Conservation (phyloP, 176 grass and related monocot species). For the Triticum monococcum region DNA sequence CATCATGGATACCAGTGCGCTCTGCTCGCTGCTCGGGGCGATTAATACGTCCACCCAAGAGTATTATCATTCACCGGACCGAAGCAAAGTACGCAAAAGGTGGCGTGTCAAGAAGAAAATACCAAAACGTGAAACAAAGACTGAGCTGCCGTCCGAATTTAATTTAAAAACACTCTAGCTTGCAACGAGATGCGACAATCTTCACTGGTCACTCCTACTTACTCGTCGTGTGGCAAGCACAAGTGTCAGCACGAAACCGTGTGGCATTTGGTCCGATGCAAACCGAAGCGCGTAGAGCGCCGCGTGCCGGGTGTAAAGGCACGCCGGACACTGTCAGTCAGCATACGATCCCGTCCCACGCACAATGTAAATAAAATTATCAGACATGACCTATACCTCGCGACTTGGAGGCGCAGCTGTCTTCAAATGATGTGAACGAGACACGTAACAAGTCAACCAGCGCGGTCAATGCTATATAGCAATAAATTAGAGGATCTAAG, state of each 20-base stretch:
- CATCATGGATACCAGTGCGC: neutral
- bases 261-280: neutral
- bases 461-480: slow-evolving; percentile 11
- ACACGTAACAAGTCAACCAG: neutral
- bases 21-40: neutral
- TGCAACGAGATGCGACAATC: no score
- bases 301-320: neutral
- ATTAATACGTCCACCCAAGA: neutral
- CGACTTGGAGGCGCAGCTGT: neutral
- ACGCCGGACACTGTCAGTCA: neutral
- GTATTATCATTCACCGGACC: no score
- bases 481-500: no score
- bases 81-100: no score
- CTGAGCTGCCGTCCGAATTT: no score
- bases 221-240: no score
- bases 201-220: no score
- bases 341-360: neutral
- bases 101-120: no score
- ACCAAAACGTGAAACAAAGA: no score
- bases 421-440: neutral
- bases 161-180: no score
- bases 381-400: neutral
- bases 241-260: neutral
- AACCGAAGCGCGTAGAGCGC: neutral
- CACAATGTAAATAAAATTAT: neutral